Base-by-base conservation (phyloP, 2,329 filamentous ascomycete species). In the Aschersonia sp. region DNA sequence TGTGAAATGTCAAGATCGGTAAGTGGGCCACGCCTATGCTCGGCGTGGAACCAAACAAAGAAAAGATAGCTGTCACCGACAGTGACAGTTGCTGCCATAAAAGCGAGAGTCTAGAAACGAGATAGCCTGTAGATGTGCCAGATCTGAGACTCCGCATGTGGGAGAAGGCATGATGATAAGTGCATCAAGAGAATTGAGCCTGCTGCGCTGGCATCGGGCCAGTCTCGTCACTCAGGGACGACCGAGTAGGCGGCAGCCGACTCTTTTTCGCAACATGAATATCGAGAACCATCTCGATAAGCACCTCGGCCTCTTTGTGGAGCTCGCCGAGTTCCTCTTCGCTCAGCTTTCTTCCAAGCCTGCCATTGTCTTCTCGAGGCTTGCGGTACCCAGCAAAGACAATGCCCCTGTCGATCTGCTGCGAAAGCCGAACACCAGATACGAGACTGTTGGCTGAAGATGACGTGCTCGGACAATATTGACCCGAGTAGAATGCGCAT, bases 321-420 rank as follows among this genome's bases (percentile, higher is more conserved):
- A 78, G 61, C 20, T 63, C 62, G 6, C 65, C 65, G 2, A 78
- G 66, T 53, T 75, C 70, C 5, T 61, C 60, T 9, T 61, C 57
- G 29, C 51, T 55, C 32, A 62, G 62, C 48, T 58, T 61, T 44
- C 64, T 64, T 9, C 60, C 60, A 9, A 63, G 56, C 41, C 62
- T 60, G 31, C 56, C 58, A 12, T 63, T 63, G 30, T 66, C 67
- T 5, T 56, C 58, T 42, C 64, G 61, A 12, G 72, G 70, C 51
- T 71, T 71, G 29, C 73, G 66, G 53, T 77, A 78, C 0, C 73
- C 75, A 1, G 74, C 74, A 48, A 78, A 78, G 4, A 78, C 69
- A 49, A 78, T 72, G 44, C 74, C 75, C 32, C 72, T 66, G 53
- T 76, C 70, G 46, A 66, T 64, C 49, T 51, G 54, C 54, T 50